These are phyloP conservation scores for Hypoxylon sp. DNA, from an alignment of 2,329 filamentous ascomycete species.

Conservation along the genomic window DNA sequence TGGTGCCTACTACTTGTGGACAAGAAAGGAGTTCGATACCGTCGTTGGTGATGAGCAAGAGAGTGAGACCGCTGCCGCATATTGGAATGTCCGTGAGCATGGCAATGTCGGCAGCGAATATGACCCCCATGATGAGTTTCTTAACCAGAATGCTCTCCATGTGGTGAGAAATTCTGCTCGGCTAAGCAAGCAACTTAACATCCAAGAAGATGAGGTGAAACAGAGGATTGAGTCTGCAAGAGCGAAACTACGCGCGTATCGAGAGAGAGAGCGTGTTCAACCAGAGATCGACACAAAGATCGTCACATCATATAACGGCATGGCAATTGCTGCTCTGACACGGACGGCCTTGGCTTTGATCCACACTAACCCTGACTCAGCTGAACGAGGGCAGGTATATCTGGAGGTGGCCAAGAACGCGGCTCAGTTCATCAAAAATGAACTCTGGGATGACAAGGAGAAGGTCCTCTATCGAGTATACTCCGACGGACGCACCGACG, in stretches of 20 bases:
- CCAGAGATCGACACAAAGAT: constrained; percentile 91
- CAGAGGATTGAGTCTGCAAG: constrained; percentile 75
- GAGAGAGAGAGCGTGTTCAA: constrained; percentile 78
- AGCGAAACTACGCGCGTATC: constrained; percentile 74
- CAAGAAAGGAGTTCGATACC: constrained; percentile 83
- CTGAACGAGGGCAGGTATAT: constrained; percentile 69
- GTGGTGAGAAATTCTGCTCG: constrained; percentile 75
- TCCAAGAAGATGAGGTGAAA: constrained; percentile 75
- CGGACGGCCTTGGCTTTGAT: constrained; percentile 77
- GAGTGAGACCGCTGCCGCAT: constrained; percentile 79
- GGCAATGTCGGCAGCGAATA: constrained; percentile 87
- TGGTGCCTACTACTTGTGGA: constrained; percentile 96
- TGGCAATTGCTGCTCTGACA: constrained; percentile 86
- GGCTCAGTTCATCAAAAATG: constrained; percentile 76
- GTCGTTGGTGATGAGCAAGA: constrained; percentile 75
- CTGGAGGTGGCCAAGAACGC: constrained; percentile 74
- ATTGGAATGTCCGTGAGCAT: constrained; percentile 85
- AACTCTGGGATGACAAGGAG: constrained; percentile 75
- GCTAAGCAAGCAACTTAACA: constrained; percentile 79
- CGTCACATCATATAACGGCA: constrained; percentile 86
- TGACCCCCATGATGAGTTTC: constrained; percentile 93
- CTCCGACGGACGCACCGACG: constrained; percentile 72
- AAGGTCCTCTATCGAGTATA: constrained; percentile 80
- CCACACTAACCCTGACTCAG: constrained; percentile 63
- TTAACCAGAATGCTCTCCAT: constrained; percentile 90